A percentile compares a stretch with the other conserved stretches of the same genome.
Evolutionary conservation across 345 rosid species (phyloP).

Genomic region (Gossypium bickii): DNA sequence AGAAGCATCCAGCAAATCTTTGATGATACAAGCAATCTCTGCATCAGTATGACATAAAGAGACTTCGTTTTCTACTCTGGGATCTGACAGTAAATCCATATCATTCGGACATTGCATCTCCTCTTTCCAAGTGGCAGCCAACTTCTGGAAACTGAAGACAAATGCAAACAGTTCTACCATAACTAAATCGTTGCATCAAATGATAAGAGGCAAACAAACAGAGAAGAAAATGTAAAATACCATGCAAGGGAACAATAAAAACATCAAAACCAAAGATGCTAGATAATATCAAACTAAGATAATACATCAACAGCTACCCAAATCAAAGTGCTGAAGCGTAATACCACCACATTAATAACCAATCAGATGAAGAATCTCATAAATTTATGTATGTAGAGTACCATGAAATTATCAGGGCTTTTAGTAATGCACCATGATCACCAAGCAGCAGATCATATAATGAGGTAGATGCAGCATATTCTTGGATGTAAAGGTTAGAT

Average conservation of each 20-base stretch:
- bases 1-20: slow-evolving; percentile 59
- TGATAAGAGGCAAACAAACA: neutral
- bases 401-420: neutral
- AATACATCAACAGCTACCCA: neutral
- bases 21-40: slow-evolving; percentile 45
- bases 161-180: neutral
- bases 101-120: slow-evolving; percentile 38
- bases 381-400: neutral
- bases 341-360: slow-evolving; percentile 1
- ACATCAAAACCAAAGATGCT: slow-evolving; percentile 3
- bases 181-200: slow-evolving; percentile 7
- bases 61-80: slow-evolving; percentile 36
- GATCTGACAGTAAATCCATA: slow-evolving; percentile 35
- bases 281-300: slow-evolving; percentile 2
- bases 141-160: slow-evolving; percentile 64
- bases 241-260: neutral
- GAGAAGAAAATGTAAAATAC: slow-evolving; percentile 3
- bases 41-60: slow-evolving; percentile 37
- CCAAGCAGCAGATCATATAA: neutral
- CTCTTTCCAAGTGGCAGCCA: slow-evolving; percentile 55
- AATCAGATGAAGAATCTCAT: neutral
- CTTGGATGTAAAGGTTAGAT: neutral
- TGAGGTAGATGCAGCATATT: neutral
- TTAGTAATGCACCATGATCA: neutral
- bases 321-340: neutral